Evolutionary conservation across 805 yeast species (phyloP), one percentile per base, ranked within the genome.

Genomic region (Saccharomycodes ludwigii): DNA sequence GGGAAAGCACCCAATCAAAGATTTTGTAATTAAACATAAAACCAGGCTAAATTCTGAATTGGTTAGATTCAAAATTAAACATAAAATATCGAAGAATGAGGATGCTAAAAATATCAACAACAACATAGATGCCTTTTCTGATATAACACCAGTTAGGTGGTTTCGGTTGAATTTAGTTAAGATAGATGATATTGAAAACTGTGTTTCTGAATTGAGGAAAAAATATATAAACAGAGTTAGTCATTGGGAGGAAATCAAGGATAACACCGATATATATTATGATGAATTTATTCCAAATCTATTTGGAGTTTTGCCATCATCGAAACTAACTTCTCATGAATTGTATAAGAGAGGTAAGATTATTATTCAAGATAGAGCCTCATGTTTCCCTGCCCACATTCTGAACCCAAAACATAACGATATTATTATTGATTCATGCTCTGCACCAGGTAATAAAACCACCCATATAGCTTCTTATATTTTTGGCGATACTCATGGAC

Each of bases 391-490:
- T 0, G 95, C 93, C 0, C 73, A 72, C 38, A 85, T 91, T 18
- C 56, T 91, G 29, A 63, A 71, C 39, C 82, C 88, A 1, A 34
- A 50, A 1, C 62, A 70, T 4, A 78, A 76, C 27, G 76, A 69
- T 36, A 55, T 63, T 16, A 73, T 85, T 8, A 80, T 91, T 27
- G 99, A 91, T 57, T 79, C 95, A 1, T 86, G 96, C 58, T 86
- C 97, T 3, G 98, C 99, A 0, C 99, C 99, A 4, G 99, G 99
- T 4, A 91, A 91, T 55, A 93, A 91, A 52, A 91, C 99, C 0
- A 83, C 96, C 0, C 97, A 88, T 56, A 59, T 78, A 15, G 95
- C 95, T 0, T 72, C 91, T 0, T 61, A 70, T 31, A 54, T 83
- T 15, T 34, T 30, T 22, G 48, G 46, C n/a, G 40, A 39, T 10